A percentile compares a stretch with the other conserved stretches of the same genome.
phyloP scores from a whole-genome alignment of 2,329 filamentous ascomycete species.

The Elsinoe necatrix region DNA sequence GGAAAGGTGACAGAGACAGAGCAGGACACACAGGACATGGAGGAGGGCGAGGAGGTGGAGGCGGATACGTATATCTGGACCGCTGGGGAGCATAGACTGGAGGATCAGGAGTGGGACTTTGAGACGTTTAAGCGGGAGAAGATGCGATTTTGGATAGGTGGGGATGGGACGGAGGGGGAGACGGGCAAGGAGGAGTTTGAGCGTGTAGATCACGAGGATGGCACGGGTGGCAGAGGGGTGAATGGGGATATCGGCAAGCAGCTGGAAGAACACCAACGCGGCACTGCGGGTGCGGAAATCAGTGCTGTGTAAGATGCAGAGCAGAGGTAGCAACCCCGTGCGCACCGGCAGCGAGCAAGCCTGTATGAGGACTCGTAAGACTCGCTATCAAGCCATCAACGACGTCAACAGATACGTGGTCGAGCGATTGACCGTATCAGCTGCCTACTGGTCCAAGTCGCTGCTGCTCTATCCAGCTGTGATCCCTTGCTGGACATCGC shows the following conservation, averaged over 20 bases:
- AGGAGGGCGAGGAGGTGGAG: conserved; percentile 40
- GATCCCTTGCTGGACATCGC: too few relatives aligned
- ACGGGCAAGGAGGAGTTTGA: conserved; percentile 24
- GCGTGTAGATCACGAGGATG: conserved; percentile 27
- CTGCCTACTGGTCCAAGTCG: too few relatives aligned
- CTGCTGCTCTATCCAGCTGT: too few relatives aligned
- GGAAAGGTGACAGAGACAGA: conserved; percentile 40
- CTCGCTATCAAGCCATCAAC: too few relatives aligned
- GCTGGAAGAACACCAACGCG: conserved; percentile 26
- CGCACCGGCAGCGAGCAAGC: too few relatives aligned
- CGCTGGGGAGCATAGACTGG: conserved; percentile 44
- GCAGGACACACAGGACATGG: conserved; percentile 67
- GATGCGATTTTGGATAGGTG: conserved; percentile 50
- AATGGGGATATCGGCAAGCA: conserved; percentile 35
- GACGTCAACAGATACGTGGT: too few relatives aligned
- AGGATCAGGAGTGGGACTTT: conserved; percentile 79
- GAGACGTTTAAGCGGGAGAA: conserved; percentile 72
- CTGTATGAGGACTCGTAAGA: too few relatives aligned
- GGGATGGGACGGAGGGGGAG: conserved; percentile 27
- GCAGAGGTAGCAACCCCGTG: too few relatives aligned
- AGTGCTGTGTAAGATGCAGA: conserved; percentile 27
- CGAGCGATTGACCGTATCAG: too few relatives aligned
- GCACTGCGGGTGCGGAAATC: conserved; percentile 21
- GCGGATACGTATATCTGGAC: conserved; percentile 47
- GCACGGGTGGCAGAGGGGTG: conserved; percentile 37